phyloP scores from a whole-genome alignment of 2,329 filamentous ascomycete species.

The Myriosclerotinia scirpicola region DNA sequence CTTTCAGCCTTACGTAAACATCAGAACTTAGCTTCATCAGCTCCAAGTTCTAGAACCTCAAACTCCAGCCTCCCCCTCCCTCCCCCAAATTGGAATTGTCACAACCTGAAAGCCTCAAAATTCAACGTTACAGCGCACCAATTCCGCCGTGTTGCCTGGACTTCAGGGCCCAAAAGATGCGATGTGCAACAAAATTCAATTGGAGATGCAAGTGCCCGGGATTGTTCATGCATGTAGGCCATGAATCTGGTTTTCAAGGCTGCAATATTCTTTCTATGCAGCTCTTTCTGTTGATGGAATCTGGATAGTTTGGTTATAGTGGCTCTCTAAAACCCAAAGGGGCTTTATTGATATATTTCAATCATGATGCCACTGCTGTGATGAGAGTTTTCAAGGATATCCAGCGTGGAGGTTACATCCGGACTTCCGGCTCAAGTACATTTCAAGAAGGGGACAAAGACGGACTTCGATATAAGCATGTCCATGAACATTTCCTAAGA shows the following conservation, averaged over 20 bases:
- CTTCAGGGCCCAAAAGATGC: constrained; percentile 26
- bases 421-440: too few species aligned
- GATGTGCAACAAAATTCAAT: constrained; percentile 27
- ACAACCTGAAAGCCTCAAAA: constrained; percentile 8
- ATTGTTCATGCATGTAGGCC: constrained; percentile 15
- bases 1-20: constrained; percentile 8
- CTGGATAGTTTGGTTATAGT: too few species aligned
- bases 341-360: too few species aligned
- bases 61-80: too few species aligned
- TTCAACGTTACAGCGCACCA: constrained; percentile 6
- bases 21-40: not conserved
- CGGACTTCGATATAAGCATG: too few species aligned
- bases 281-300: not conserved
- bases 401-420: too few species aligned
- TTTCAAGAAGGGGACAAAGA: too few species aligned
- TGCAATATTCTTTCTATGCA: constrained; percentile 1
- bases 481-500: too few species aligned
- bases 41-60: not conserved
- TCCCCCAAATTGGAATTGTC: too few species aligned
- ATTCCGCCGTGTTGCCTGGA: constrained; percentile 25
- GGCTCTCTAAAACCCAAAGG: too few species aligned
- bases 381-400: too few species aligned
- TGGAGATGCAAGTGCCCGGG: not conserved
- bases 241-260: constrained; percentile 21
- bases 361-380: too few species aligned